These are phyloP conservation scores for Spencermartinsiella europaea DNA, from an alignment of 805 yeast genomes.

Conservation along the genomic window DNA sequence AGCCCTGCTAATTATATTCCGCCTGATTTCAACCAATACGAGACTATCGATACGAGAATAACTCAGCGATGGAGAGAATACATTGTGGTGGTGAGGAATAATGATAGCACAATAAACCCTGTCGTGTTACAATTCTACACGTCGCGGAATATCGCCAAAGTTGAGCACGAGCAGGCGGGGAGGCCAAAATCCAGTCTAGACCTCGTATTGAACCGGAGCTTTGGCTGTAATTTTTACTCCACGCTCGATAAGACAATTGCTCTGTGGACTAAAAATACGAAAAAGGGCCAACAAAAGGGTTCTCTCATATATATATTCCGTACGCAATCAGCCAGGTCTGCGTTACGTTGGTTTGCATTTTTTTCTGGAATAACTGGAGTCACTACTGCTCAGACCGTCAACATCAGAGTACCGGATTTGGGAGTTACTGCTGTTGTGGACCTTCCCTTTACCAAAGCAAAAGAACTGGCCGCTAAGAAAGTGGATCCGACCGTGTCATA, in stretches of 20 bases:
- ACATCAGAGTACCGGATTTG: constrained; percentile 43
- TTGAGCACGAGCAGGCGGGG: constrained; percentile 12
- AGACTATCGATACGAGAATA: constrained; percentile 50
- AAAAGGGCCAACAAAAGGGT: constrained; percentile 15
- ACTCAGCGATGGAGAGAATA: constrained; percentile 78
- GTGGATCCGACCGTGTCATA: constrained; percentile 6
- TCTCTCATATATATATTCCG: constrained; percentile 48
- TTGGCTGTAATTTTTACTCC: constrained; percentile 53
- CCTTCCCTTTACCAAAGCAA: constrained; percentile 37
- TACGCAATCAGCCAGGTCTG: constrained; percentile 46
- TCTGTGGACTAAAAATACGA: constrained; percentile 33
- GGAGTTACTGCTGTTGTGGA: constrained; percentile 41
- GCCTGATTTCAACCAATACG: constrained; percentile 42
- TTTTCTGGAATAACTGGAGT: constrained; percentile 45
- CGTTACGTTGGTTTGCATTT: constrained; percentile 62
- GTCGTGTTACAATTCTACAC: constrained; percentile 60
- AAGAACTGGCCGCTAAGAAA: constrained; percentile 5
- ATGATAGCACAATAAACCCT: constrained; percentile 48
- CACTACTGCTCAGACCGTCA: constrained; percentile 26
- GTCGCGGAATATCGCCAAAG: constrained; percentile 34
- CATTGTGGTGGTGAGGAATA: constrained; percentile 63
- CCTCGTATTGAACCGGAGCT: constrained; percentile 24
- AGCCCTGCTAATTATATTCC: constrained; percentile 30
- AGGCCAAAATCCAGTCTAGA: constrained; percentile 23
- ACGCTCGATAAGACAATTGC: constrained; percentile 66